These are phyloP conservation scores for Chlorella sorokiniana DNA, from an alignment of 139 green algal species.

Conservation along the genomic window DNA sequence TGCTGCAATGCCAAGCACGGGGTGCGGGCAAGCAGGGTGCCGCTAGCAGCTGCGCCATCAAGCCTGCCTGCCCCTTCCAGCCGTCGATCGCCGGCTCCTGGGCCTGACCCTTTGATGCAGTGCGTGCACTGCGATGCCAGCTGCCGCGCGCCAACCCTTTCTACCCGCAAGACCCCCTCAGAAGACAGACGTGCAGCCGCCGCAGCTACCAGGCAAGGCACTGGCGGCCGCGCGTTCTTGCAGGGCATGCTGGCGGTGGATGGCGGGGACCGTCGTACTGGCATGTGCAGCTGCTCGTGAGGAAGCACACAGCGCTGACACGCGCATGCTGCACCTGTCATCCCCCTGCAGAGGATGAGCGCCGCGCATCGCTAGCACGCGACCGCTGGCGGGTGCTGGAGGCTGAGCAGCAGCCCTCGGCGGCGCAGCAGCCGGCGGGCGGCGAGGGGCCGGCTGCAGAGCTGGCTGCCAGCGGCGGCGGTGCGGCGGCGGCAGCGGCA, in stretches of 20 bases:
- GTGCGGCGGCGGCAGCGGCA: not conserved
- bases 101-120: constrained; percentile 33
- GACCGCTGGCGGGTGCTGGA: constrained; percentile 57
- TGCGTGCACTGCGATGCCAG: constrained; percentile 83
- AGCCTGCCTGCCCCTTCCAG: constrained; percentile 20
- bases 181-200: constrained; percentile 42
- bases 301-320: too few relatives aligned
- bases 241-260: too few relatives aligned
- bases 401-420: constrained; percentile 9
- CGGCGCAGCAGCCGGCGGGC: constrained; percentile 17
- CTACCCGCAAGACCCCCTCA: constrained; percentile 68
- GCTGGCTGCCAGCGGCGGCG: not conserved
- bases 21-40: too few relatives aligned
- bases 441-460: not conserved
- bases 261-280: too few relatives aligned
- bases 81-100: not conserved
- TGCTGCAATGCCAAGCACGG: too few relatives aligned
- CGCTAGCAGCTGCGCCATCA: not conserved
- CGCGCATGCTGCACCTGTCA: too few relatives aligned
- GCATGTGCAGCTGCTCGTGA: too few relatives aligned
- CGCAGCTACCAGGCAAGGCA: constrained; percentile 13
- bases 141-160: constrained; percentile 75
- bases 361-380: constrained; percentile 11
- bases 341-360: constrained; percentile 27
- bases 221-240: not conserved